A percentile compares a stretch with the other conserved stretches of the same genome.
phyloP scores from a whole-genome alignment of 139 green algal species.

The Chlamydomonas urium region DNA sequence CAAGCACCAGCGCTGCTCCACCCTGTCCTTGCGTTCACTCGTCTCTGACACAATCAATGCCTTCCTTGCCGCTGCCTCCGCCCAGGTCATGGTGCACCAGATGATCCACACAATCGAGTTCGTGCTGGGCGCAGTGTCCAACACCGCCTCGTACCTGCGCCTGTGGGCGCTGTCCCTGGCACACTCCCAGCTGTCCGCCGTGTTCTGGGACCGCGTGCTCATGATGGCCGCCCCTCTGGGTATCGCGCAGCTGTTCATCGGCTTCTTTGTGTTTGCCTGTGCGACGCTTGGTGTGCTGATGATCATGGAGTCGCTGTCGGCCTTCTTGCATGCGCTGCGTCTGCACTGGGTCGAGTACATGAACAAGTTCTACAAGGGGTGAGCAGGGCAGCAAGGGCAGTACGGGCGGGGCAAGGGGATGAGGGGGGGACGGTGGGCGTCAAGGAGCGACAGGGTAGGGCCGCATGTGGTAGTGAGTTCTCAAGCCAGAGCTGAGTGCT shows the following conservation, averaged over 20 bases:
- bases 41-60: background rate
- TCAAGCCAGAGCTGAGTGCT: too few relatives aligned
- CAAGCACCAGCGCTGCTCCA: background rate
- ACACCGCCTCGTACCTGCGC: slow-evolving; percentile 97
- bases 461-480: too few relatives aligned
- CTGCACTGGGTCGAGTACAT: slow-evolving; percentile 93
- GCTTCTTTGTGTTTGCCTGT: slow-evolving; percentile 85
- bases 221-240: slow-evolving; percentile 56
- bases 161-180: slow-evolving; percentile 96
- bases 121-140: slow-evolving; percentile 96
- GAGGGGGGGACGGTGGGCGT: too few relatives aligned
- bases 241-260: slow-evolving; percentile 50
- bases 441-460: too few relatives aligned
- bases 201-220: slow-evolving; percentile 93
- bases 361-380: slow-evolving; percentile 74
- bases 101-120: slow-evolving; percentile 88
- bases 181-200: slow-evolving; percentile 74
- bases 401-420: background rate
- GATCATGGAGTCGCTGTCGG: slow-evolving; percentile 95
- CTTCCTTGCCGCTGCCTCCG: slow-evolving; percentile 38
- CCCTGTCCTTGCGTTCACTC: background rate
- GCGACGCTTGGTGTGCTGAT: slow-evolving; percentile 96
- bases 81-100: slow-evolving; percentile 87
- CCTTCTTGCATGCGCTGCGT: slow-evolving; percentile 96
- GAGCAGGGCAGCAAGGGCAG: background rate